A percentile compares a stretch with the other conserved stretches of the same genome.
Evolutionary conservation across 2,329 filamentous ascomycete species (phyloP).

Genomic region (Aspergillus alliaceus): DNA sequence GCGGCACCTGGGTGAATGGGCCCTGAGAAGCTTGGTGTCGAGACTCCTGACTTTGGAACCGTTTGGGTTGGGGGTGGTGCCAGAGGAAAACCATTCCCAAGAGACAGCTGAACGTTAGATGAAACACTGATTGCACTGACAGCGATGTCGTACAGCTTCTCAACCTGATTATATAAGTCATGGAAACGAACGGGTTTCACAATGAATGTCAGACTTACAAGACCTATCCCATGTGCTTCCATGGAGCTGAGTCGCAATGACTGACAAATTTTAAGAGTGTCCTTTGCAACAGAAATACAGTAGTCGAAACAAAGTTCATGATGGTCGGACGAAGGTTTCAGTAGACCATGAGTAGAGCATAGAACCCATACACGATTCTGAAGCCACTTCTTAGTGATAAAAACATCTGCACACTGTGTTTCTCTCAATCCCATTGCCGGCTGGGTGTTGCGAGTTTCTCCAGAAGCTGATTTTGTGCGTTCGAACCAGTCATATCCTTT

Average conservation of each 20-base stretch:
- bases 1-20: constrained; percentile 16
- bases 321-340: constrained; percentile 35
- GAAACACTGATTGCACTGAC: constrained; percentile 31
- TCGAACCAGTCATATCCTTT: constrained; percentile 42
- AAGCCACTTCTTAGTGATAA: constrained; percentile 46
- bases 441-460: constrained; percentile 17
- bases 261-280: constrained; percentile 35
- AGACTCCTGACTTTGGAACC: neutral
- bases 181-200: neutral
- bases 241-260: constrained; percentile 37
- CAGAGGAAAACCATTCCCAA: constrained; percentile 12
- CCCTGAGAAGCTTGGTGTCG: constrained; percentile 1
- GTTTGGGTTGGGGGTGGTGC: constrained; percentile 1
- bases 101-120: constrained; percentile 26
- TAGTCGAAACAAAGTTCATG: constrained; percentile 40
- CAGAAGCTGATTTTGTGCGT: constrained; percentile 25
- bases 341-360: constrained; percentile 41
- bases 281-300: constrained; percentile 35
- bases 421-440: constrained; percentile 33
- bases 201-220: constrained; percentile 25
- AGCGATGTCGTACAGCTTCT: constrained; percentile 43
- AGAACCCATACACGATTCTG: constrained; percentile 45
- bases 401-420: constrained; percentile 45
- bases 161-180: constrained; percentile 24
- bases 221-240: constrained; percentile 45